phyloP scores from a whole-genome alignment of 1,139 yeast genomes.

The Taphrina betulina region DNA sequence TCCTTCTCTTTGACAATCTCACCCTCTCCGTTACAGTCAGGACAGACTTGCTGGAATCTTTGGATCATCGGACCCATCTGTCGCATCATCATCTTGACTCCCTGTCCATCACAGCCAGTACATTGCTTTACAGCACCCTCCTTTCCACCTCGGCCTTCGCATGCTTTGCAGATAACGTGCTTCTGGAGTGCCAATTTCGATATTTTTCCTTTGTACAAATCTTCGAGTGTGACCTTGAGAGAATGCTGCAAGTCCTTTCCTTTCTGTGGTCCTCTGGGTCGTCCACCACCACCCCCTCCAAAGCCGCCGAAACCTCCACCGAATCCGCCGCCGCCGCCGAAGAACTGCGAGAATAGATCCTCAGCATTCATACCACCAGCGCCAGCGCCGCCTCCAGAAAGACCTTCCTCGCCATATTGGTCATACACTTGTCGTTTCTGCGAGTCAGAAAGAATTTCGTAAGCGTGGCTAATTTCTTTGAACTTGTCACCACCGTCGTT shows the following conservation, averaged over 20 bases:
- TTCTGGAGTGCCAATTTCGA: conserved; percentile 92
- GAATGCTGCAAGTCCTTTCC: conserved; percentile 89
- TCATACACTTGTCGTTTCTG: conserved; percentile 89
- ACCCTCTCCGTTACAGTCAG: conserved; percentile 88
- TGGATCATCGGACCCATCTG: conserved; percentile 99
- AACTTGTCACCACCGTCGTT: conserved; percentile 94
- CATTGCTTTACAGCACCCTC: conserved; percentile 87
- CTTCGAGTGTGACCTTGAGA: conserved; percentile 82
- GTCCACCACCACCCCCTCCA: conserved; percentile 59
- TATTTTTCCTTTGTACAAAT: conserved; percentile 89
- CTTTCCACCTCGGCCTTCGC: conserved; percentile 97
- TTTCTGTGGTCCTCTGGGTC: conserved; percentile 75
- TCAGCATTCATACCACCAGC: conserved; percentile 71
- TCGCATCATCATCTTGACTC: conserved; percentile 88
- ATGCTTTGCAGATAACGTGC: conserved; percentile 79
- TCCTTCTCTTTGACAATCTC: conserved; percentile 84
- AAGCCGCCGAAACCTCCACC: conserved; percentile 45
- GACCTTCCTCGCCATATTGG: conserved; percentile 88
- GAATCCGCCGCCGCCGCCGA: conserved; percentile 52
- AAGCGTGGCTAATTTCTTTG: conserved; percentile 49
- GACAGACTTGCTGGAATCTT: conserved; percentile 87
- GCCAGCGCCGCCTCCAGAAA: conserved; percentile 71
- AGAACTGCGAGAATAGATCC: conserved; percentile 90
- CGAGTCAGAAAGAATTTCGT: conserved; percentile 80
- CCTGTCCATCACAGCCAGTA: conserved; percentile 82